phyloP scores from a whole-genome alignment of 2,329 filamentous ascomycete species.

The Pseudopithomyces maydicus region DNA sequence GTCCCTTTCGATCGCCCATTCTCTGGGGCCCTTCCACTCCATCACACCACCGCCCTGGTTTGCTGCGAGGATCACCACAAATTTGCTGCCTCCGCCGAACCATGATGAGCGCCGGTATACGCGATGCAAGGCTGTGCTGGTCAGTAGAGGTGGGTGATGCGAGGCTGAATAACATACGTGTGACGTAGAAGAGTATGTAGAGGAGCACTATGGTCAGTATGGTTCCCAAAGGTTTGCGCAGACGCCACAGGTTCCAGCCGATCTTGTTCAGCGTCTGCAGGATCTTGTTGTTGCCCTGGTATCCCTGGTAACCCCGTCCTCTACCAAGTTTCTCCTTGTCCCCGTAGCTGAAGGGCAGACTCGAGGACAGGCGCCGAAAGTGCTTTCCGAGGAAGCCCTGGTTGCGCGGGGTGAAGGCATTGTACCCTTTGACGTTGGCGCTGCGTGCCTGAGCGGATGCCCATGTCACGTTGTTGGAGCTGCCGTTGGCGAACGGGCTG shows the following conservation, averaged over 20 bases:
- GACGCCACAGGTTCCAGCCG: constrained; percentile 64
- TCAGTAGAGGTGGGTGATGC: constrained; percentile 11
- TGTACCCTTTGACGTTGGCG: constrained; percentile 73
- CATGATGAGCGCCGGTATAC: constrained; percentile 72
- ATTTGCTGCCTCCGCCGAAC: constrained; percentile 87
- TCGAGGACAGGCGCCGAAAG: constrained; percentile 79
- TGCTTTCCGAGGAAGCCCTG: constrained; percentile 87
- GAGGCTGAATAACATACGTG: constrained; percentile 65
- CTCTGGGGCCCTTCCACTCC: constrained; percentile 96
- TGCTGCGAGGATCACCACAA: constrained; percentile 89
- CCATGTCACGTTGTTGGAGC: constrained; percentile 70
- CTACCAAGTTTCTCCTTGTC: constrained; percentile 79
- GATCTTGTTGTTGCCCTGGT: constrained; percentile 40
- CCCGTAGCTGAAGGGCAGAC: constrained; percentile 70
- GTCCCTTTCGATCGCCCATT: constrained; percentile 98
- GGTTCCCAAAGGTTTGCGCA: constrained; percentile 67
- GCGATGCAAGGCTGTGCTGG: constrained; percentile 58
- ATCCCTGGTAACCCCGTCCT: constrained; percentile 51
- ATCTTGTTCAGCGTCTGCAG: constrained; percentile 43
- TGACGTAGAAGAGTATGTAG: constrained; percentile 70
- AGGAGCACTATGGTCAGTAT: constrained; percentile 64
- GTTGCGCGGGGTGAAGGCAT: constrained; percentile 79
- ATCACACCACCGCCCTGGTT: constrained; percentile 97
- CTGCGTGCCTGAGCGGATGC: constrained; percentile 80
- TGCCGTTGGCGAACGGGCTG: constrained; percentile 65